Percentiles rank a stretch among this genome's conserved stretches.
Evolutionary conservation across 2,329 filamentous ascomycete species (phyloP).

Genomic region (Colletotrichum chlorophyti): DNA sequence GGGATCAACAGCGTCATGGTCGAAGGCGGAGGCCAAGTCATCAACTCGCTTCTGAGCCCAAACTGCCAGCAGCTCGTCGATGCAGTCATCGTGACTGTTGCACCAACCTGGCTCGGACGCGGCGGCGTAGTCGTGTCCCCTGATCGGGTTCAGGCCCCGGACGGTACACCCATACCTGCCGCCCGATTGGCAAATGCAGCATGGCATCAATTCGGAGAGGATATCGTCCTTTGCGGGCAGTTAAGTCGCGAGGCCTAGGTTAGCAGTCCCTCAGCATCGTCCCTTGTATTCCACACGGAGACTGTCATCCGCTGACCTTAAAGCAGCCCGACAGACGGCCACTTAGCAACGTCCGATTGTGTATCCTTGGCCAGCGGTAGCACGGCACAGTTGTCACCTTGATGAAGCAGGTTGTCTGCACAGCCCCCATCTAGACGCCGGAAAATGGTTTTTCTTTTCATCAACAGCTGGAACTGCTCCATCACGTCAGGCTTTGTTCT

Average conservation of each 20-base stretch:
- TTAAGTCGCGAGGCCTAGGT: slow-evolving; percentile 40
- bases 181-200: slow-evolving; percentile 70
- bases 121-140: slow-evolving; percentile 84
- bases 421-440: slow-evolving; percentile 1
- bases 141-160: slow-evolving; percentile 55
- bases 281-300: not conserved
- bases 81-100: slow-evolving; percentile 86
- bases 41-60: slow-evolving; percentile 79
- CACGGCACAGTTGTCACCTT: not conserved
- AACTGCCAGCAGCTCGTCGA: slow-evolving; percentile 69
- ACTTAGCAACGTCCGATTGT: no score
- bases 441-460: slow-evolving; percentile 15
- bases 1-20: slow-evolving; percentile 85
- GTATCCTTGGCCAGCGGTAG: no score
- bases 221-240: slow-evolving; percentile 81
- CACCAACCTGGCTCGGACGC: slow-evolving; percentile 86
- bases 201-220: slow-evolving; percentile 82
- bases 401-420: not conserved
- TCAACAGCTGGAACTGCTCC: slow-evolving; percentile 2
- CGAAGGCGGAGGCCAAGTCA: slow-evolving; percentile 83
- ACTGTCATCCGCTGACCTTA: not conserved
- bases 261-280: not conserved
- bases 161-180: slow-evolving; percentile 62
- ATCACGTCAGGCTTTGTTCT: not conserved
- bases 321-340: no score